Conservation (phyloP, 805 yeast genomes). For the Candida alai region DNA sequence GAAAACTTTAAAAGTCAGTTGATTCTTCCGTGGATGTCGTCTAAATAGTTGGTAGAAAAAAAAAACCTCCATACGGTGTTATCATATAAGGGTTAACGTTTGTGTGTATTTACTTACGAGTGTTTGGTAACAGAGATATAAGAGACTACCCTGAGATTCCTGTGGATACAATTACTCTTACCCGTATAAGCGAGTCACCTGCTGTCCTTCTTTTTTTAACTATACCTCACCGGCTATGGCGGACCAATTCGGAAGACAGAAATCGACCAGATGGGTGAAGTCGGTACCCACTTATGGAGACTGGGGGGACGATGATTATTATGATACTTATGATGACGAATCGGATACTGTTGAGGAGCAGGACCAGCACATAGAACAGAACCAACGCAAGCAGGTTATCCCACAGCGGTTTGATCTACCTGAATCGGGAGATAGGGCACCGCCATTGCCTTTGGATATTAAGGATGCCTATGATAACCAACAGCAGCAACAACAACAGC, state of each 20-base stretch:
- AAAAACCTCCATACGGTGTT: too few species aligned
- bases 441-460: not conserved
- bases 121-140: too few species aligned
- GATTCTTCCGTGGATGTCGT: too few species aligned
- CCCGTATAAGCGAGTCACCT: too few species aligned
- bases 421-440: not conserved
- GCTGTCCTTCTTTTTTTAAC: too few species aligned
- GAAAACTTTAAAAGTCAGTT: too few species aligned
- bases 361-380: not conserved
- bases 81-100: too few species aligned
- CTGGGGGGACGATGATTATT: constrained; percentile 10
- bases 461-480: not conserved
- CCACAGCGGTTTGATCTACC: constrained; percentile 8
- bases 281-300: constrained; percentile 28
- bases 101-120: too few species aligned
- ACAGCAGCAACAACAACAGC: constrained; percentile 1
- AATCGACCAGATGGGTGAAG: constrained; percentile 41
- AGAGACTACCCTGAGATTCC: too few species aligned
- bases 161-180: too few species aligned
- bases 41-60: too few species aligned
- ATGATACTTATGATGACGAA: constrained; percentile 7
- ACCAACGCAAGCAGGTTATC: not conserved
- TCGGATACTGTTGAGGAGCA: too few species aligned
- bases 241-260: constrained; percentile 40
- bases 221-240: constrained; percentile 15